Percentiles rank a stretch among this genome's conserved stretches.
phyloP scores from a whole-genome alignment of 306 rosid species.

The Aeschynomene evenia region DNA sequence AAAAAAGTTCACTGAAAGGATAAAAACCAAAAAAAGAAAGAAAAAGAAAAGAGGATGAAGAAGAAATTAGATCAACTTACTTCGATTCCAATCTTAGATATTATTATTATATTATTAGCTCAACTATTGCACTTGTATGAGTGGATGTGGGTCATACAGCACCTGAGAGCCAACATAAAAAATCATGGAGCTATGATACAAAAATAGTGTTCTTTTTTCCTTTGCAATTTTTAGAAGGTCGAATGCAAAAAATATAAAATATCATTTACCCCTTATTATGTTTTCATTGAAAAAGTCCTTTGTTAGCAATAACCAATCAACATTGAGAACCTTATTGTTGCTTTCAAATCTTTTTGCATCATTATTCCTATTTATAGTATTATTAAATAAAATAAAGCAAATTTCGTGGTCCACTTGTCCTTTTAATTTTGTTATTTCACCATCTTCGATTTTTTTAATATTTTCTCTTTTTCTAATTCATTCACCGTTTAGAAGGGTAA shows the following conservation, averaged over 20 bases:
- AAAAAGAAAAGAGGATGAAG: too few relatives aligned
- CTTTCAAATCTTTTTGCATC: conserved; percentile 22
- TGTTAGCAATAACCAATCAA: conserved; percentile 17
- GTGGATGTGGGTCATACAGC: neutral
- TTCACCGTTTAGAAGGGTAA: neutral
- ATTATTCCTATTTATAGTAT: conserved; percentile 17
- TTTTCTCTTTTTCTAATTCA: neutral
- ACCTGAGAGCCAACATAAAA: neutral
- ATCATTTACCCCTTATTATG: conserved; percentile 30
- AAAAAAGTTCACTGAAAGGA: neutral
- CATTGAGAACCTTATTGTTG: conserved; percentile 5
- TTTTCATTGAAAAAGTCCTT: conserved; percentile 15
- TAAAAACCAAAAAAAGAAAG: neutral
- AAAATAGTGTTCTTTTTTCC: neutral
- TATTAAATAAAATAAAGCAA: conserved; percentile 5
- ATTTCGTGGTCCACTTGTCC: conserved; percentile 8
- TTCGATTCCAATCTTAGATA: neutral
- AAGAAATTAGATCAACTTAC: neutral
- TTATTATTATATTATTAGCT: neutral
- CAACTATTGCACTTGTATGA: neutral
- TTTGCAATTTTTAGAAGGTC: neutral
- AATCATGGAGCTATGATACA: neutral
- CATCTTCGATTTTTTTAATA: neutral
- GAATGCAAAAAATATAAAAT: neutral
- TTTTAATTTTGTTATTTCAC: conserved; percentile 7